A percentile compares a stretch with the other conserved stretches of the same genome.
phyloP scores from a whole-genome alignment of 345 rosid genomes.

The Linum lewisii region DNA sequence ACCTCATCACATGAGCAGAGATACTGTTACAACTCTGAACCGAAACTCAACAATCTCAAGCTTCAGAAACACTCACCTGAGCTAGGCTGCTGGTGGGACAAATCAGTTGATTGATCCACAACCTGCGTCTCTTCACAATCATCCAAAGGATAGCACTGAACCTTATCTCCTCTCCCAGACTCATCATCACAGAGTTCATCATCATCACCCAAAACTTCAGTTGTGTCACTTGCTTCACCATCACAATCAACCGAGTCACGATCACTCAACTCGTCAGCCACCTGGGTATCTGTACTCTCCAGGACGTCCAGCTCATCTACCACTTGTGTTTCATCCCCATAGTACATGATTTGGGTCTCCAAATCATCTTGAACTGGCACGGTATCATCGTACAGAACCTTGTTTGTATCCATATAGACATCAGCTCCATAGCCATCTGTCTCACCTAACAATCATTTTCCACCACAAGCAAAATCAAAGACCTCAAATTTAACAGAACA shows the following conservation, averaged over 20 bases:
- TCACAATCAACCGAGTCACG: conserved; percentile 26
- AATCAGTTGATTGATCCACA: conserved; percentile 15
- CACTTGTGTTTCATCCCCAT: conserved; percentile 14
- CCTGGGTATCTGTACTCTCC: conserved; percentile 15
- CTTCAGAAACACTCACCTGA: conserved; percentile 29
- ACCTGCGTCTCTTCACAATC: conserved; percentile 14
- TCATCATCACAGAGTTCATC: conserved; percentile 32
- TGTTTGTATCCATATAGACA: background rate
- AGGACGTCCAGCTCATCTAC: conserved; percentile 17
- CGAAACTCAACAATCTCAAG: conserved; percentile 1
- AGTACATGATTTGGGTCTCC: conserved; percentile 23
- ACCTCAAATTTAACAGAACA: background rate
- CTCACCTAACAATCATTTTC: conserved; percentile 15
- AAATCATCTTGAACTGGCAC: conserved; percentile 20
- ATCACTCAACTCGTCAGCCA: conserved; percentile 14
- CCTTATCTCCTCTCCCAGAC: conserved; percentile 15
- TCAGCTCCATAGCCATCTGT: conserved; percentile 7
- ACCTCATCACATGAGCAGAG: background rate
- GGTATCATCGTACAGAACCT: conserved; percentile 17
- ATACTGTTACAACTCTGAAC: background rate
- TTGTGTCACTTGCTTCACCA: conserved; percentile 37
- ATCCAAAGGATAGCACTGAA: conserved; percentile 7
- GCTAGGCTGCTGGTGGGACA: conserved; percentile 13
- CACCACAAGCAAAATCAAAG: background rate
- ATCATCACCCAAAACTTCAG: conserved; percentile 34